A percentile compares a stretch with the other conserved stretches of the same genome.
These are phyloP conservation scores for Eragrostis tef DNA, from an alignment of 202 grass and related monocot genomes.

Conservation along the genomic window DNA sequence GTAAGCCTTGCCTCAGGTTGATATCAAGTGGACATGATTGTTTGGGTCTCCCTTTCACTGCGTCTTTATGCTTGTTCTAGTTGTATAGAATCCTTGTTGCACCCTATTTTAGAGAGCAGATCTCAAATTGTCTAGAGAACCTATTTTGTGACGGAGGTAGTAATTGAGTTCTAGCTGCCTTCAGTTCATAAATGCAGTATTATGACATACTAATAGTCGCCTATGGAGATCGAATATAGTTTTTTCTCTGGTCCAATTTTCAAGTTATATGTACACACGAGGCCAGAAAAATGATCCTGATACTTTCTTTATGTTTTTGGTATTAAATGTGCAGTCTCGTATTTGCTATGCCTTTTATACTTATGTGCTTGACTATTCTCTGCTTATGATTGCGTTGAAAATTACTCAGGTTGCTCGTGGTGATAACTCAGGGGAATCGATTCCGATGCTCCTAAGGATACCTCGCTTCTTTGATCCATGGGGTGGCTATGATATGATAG, in stretches of 20 bases:
- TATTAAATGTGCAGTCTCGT: not conserved
- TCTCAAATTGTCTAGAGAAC: not conserved
- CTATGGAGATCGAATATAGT: not conserved
- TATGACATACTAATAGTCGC: not conserved
- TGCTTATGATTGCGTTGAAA: constrained; percentile 26
- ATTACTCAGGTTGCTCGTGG: constrained; percentile 81
- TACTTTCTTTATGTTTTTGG: constrained; percentile 26
- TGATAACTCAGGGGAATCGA: constrained; percentile 70
- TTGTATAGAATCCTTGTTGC: not conserved
- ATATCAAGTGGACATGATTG: not conserved
- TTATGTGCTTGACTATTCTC: constrained; percentile 20
- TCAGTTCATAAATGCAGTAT: not conserved
- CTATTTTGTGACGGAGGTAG: not conserved
- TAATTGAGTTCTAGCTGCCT: not conserved
- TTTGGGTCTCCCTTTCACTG: not conserved
- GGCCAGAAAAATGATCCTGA: constrained; percentile 10
- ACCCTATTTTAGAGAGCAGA: not conserved
- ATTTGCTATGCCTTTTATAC: not conserved
- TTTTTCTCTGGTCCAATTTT: not conserved
- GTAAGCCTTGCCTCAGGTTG: not conserved
- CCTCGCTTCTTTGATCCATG: constrained; percentile 98
- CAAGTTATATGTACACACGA: not conserved
- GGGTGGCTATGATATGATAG: constrained; percentile 98
- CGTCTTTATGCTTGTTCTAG: not conserved
- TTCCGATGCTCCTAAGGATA: constrained; percentile 91